A percentile compares a stretch with the other conserved stretches of the same genome.
phyloP scores from a whole-genome alignment of 139 green algal genomes.

The Chlamydomonas sp. region DNA sequence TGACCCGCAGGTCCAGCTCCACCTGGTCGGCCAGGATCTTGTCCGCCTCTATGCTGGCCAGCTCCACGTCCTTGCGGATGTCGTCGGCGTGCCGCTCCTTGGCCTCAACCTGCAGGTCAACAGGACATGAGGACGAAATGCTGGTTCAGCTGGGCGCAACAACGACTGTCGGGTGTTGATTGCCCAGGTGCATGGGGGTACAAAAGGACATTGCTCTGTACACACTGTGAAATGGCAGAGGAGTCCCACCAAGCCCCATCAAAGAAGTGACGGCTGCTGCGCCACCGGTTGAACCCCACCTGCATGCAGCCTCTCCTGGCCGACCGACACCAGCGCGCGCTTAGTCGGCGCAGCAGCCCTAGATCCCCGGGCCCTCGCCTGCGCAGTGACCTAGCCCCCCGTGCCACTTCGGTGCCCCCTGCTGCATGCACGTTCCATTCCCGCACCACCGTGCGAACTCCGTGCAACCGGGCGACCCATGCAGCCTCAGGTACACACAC shows the following conservation, averaged over 20 bases:
- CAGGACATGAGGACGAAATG: not conserved
- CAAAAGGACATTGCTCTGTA: too few species aligned
- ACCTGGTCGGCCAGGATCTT: slow-evolving; percentile 69
- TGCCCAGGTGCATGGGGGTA: too few species aligned
- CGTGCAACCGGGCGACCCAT: too few species aligned
- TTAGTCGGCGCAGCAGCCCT: too few species aligned
- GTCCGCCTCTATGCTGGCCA: slow-evolving; percentile 73
- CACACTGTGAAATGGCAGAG: too few species aligned
- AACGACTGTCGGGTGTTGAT: too few species aligned
- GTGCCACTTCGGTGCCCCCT: not conserved
- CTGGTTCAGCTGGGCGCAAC: not conserved
- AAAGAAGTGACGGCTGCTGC: too few species aligned
- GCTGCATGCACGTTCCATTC: not conserved
- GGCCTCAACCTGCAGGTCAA: slow-evolving; percentile 47
- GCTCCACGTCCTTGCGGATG: slow-evolving; percentile 76
- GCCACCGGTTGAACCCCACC: too few species aligned
- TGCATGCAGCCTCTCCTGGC: too few species aligned
- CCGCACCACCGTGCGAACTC: not conserved
- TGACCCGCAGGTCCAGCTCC: slow-evolving; percentile 66
- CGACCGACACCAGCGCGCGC: too few species aligned
- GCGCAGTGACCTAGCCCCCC: not conserved
- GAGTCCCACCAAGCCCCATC: too few species aligned
- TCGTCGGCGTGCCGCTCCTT: slow-evolving; percentile 77
- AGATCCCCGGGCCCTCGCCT: too few species aligned
- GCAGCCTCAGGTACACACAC: slow-evolving; percentile 9